phyloP scores from a whole-genome alignment of 805 yeast genomes.

The Candida ortonii region DNA sequence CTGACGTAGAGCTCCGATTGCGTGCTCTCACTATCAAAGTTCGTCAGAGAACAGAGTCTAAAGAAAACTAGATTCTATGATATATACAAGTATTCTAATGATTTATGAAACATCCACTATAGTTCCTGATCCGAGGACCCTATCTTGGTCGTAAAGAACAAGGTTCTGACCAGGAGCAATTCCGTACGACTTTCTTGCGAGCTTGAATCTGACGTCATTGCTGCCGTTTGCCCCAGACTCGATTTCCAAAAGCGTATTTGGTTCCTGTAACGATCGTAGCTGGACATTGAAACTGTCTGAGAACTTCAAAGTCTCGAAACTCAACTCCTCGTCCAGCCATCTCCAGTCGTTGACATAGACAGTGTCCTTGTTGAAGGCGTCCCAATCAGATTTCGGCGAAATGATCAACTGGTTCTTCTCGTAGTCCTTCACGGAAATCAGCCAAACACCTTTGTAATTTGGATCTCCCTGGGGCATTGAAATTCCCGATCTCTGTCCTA shows the following conservation, averaged over 20 bases:
- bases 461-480: constrained; percentile 91
- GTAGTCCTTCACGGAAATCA: constrained; percentile 66
- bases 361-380: constrained; percentile 46
- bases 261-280: constrained; percentile 69
- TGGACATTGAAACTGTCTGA: constrained; percentile 47
- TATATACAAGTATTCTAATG: constrained; percentile 8
- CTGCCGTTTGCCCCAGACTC: constrained; percentile 10
- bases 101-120: too few relatives aligned
- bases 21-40: constrained; percentile 1
- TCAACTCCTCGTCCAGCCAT: constrained; percentile 40
- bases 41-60: constrained; percentile 5
- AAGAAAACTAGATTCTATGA: neutral
- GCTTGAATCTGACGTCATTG: constrained; percentile 34
- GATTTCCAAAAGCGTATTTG: constrained; percentile 33
- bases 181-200: constrained; percentile 56
- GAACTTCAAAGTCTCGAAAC: constrained; percentile 9
- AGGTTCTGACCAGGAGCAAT: constrained; percentile 88
- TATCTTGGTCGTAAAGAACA: constrained; percentile 64
- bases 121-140: constrained; percentile 65
- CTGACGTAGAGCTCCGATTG: constrained; percentile 10
- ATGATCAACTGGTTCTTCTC: constrained; percentile 73
- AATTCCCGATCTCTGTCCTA: constrained; percentile 81
- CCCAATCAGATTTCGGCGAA: constrained; percentile 65
- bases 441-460: constrained; percentile 76
- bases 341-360: constrained; percentile 45